These are phyloP conservation scores for Tuber microsphaerosporum DNA, from an alignment of 495 filamentous ascomycete genomes.

Conservation along the genomic window DNA sequence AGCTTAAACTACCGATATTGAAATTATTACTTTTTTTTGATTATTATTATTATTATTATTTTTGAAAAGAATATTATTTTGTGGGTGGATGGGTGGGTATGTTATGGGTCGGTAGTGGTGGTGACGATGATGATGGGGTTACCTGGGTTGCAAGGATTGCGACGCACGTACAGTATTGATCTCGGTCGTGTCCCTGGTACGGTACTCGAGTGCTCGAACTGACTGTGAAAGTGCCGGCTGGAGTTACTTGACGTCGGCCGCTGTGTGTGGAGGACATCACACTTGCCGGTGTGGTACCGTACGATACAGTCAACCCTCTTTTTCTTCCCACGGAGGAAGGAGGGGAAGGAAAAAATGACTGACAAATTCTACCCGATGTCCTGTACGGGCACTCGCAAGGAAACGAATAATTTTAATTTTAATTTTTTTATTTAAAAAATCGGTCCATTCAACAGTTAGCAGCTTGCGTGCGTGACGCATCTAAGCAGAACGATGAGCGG, in stretches of 20 bases:
- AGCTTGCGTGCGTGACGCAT: not conserved
- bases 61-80: not conserved
- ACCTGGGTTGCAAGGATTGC: constrained; percentile 1
- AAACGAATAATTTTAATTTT: not conserved
- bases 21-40: not conserved
- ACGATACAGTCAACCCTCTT: not conserved
- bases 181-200: not conserved
- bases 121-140: not conserved
- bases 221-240: not conserved
- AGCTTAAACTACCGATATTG: not conserved
- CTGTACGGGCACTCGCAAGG: not conserved
- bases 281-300: not conserved
- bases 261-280: not conserved
- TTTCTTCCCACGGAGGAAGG: not conserved
- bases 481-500: not conserved
- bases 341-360: not conserved
- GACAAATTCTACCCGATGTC: not conserved
- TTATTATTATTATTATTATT: not conserved
- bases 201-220: not conserved
- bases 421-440: not conserved
- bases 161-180: not conserved
- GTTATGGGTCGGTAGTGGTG: not conserved
- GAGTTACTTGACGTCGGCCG: not conserved
- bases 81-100: not conserved
- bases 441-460: not conserved